phyloP scores from a whole-genome alignment of 768 basidiomycete species.

The Russula abietina region DNA sequence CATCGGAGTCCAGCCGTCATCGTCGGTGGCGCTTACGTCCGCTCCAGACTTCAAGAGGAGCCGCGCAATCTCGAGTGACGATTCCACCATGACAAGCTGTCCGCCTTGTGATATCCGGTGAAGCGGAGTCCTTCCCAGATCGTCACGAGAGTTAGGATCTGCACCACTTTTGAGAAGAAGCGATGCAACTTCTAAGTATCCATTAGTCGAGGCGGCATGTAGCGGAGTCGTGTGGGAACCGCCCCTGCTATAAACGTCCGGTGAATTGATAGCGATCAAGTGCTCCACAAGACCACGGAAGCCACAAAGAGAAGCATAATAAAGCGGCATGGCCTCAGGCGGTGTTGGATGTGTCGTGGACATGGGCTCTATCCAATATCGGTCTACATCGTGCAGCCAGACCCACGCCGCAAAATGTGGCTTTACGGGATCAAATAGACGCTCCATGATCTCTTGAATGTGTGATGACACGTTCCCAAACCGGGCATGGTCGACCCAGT shows the following conservation, averaged over 20 bases:
- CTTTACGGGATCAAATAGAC: neutral
- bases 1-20: too few species aligned
- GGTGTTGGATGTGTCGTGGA: neutral
- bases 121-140: neutral
- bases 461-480: neutral
- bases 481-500: constrained; percentile 6
- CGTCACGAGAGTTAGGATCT: neutral
- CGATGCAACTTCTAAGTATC: neutral
- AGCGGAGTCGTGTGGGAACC: neutral
- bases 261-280: neutral
- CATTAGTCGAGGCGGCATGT: neutral
- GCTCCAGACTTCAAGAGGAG: too few species aligned
- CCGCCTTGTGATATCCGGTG: neutral
- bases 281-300: neutral
- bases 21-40: too few species aligned
- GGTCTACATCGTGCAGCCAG: constrained; percentile 7
- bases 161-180: neutral
- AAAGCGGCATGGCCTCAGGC: neutral
- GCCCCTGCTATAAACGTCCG: neutral
- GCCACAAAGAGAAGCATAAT: constrained; percentile 4
- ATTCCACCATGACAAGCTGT: too few species aligned
- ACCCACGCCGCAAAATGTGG: constrained; percentile 2
- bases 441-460: neutral
- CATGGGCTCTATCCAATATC: neutral
- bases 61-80: too few species aligned